Evolutionary conservation across 768 basidiomycete genomes (phyloP), one percentile per base, ranked within the genome.

Genomic region (Tylopilus rubrobrunneus): DNA sequence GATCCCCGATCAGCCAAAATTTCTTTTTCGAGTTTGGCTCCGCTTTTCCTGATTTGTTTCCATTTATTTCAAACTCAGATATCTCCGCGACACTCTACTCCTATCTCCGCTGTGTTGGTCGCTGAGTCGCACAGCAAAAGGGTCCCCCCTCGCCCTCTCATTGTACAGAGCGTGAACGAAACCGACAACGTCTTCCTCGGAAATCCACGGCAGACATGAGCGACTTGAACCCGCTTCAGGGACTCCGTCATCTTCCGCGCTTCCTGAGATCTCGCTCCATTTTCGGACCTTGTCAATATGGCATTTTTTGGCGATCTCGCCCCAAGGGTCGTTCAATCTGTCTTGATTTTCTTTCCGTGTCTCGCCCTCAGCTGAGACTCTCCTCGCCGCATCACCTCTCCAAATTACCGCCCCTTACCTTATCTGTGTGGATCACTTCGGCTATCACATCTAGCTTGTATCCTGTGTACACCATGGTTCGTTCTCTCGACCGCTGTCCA

Each of bases 1-100:
- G 82, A 83, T 83, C 82, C 79, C 80, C 75, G 79, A 83, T 83
- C 82, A 83, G 73, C 64, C 59, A 68, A 64, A 68, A 48, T 65
- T 62, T 65, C 65, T 67, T 63, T 64, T 68, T 65, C 62, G 41
- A 55, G 62, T 72, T 58, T 70, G 57, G 61, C 59, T 69, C 71
- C 71, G 69, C 55, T 58, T 50, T 64, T 45, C 59, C 63, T 48
- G 31, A 53, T 62, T 56, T 27, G 58, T 31, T 31, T 31, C 10
- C 10, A 31, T 11, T 31, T 33, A n/a, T 51, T 71, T 66, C 0
- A 57, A 31, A 48, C 68, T 49, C 68, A 53, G 69, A 36, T 0
- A 55, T 47, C 68, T 65, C 68, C 61, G 68, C 68, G 68, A 70
- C 25, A 8, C 52, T 50, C 45, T 39, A 14, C 12, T 15, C n/a